Evolutionary conservation across 495 filamentous ascomycete species (phyloP).

Genomic region (Penicillium lividum): DNA sequence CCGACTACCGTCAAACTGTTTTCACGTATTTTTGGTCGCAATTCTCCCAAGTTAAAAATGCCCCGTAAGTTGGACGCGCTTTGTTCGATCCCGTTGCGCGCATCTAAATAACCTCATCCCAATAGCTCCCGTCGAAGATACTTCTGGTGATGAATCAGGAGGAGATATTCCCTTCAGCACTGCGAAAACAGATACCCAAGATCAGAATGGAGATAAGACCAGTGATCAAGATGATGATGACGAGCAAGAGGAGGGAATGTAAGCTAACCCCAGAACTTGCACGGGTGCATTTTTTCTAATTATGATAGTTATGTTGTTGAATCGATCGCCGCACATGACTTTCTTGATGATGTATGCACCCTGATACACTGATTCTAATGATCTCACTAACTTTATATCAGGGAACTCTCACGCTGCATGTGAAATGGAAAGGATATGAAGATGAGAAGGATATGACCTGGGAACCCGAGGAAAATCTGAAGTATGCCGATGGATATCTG

Average conservation of each 20-base stretch:
- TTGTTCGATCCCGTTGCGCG: slow-evolving; percentile 18
- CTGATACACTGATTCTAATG: not conserved
- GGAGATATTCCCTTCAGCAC: slow-evolving; percentile 44
- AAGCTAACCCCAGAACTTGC: slow-evolving; percentile 13
- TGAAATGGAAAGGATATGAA: slow-evolving; percentile 68
- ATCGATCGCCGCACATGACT: slow-evolving; percentile 53
- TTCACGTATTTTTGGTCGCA: slow-evolving; percentile 28
- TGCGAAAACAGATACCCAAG: slow-evolving; percentile 22
- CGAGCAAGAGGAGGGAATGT: slow-evolving; percentile 46
- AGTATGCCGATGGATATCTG: slow-evolving; percentile 31
- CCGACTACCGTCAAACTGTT: slow-evolving; percentile 38
- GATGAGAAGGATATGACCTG: slow-evolving; percentile 56
- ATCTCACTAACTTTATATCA: slow-evolving; percentile 27
- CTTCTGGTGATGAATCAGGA: slow-evolving; percentile 50
- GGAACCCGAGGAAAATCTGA: slow-evolving; percentile 60
- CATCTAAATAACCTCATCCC: slow-evolving; percentile 12
- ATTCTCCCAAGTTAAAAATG: slow-evolving; percentile 30
- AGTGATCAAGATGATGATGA: slow-evolving; percentile 29
- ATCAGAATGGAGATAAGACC: not conserved
- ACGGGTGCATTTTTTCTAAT: slow-evolving; percentile 30
- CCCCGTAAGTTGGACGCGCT: slow-evolving; percentile 37
- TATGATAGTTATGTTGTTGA: slow-evolving; percentile 60
- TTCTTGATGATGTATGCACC: slow-evolving; percentile 35
- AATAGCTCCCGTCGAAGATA: slow-evolving; percentile 40
- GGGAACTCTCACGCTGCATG: slow-evolving; percentile 47